These are phyloP conservation scores for Vitis vinifera DNA, from an alignment of 164 flowering plant genomes.

Conservation along the genomic window DNA sequence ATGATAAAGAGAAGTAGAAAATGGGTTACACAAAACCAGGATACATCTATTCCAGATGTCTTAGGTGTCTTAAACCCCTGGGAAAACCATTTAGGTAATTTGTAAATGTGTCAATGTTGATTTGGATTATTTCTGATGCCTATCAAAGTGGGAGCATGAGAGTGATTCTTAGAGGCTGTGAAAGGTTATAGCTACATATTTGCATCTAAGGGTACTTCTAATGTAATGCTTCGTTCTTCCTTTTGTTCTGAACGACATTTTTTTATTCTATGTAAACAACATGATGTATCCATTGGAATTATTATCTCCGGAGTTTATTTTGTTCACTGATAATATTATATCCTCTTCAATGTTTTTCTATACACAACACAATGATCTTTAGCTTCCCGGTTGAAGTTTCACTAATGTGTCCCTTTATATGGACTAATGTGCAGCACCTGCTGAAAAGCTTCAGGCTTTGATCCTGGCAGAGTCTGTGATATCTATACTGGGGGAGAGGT, in stretches of 20 bases:
- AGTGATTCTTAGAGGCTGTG: background rate
- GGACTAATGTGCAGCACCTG: conserved; percentile 49
- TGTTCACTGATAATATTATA: background rate
- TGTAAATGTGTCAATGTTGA: no score
- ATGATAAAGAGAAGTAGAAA: no score
- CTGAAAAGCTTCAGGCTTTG: conserved; percentile 80
- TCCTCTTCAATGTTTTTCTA: background rate
- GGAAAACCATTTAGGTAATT: no score
- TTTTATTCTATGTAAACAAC: background rate
- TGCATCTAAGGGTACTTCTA: no score
- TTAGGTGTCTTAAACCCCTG: no score
- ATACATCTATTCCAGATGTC: no score
- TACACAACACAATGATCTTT: background rate
- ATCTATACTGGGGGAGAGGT: conserved; percentile 61
- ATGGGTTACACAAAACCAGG: no score
- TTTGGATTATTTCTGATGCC: no score
- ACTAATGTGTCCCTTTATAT: background rate
- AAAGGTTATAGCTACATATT: background rate
- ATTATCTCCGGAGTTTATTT: background rate
- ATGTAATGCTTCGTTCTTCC: no score
- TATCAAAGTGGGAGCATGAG: background rate
- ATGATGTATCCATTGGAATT: background rate
- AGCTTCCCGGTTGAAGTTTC: background rate
- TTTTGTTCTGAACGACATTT: background rate
- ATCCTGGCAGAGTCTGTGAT: conserved; percentile 73